Base-by-base conservation (phyloP, 1,139 yeast genomes). In the Sugiyamaella pinicola region DNA sequence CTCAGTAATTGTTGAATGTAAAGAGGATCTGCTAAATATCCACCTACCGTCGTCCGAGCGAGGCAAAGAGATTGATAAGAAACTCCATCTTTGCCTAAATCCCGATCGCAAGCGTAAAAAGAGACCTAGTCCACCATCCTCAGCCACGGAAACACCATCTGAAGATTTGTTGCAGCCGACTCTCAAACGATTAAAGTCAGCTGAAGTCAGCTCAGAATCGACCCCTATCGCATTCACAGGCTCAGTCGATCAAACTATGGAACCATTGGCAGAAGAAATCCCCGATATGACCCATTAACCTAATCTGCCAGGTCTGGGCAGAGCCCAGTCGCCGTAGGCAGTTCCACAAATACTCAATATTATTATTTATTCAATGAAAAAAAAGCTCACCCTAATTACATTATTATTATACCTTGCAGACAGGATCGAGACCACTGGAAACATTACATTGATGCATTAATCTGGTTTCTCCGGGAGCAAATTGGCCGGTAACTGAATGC, bases 361-460 rank as follows among this genome's bases (percentile, higher is more conserved):
- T n/a, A n/a, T n/a, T 38, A 21, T n/a, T n/a, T 38, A 10, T n/a
- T 29, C 28, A 24, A 24, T 9, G 28, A 24, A 24, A 24, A 24
- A 24, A 24, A 24, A 24, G 9, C n/a, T n/a, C 28, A 9, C 28
- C 28, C 28, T 24, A 24, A 6, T 24, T 24, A 24, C n/a, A n/a
- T n/a, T n/a, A n/a, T n/a, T n/a, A 24, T 29, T 43, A 41, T 22
- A 40, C 18, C 19, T 39, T 41, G 35, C 56, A 54, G 3, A 62
- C 58, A 9, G 96, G 96, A 65, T 87, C 95, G 19, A 67, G 60
- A 4, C 89, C 90, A 67, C 89, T 82, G 17, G 96, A 95, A 69
- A 88, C 87, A 71, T 88, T 88, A 72, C 96, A 88, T 71, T 88
- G 96, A 68, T 88, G 96, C 95, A 88, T 87, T 68, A 88, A 76